phyloP scores from a whole-genome alignment of 495 filamentous ascomycete species.

The Sabuloglossum arenarium region DNA sequence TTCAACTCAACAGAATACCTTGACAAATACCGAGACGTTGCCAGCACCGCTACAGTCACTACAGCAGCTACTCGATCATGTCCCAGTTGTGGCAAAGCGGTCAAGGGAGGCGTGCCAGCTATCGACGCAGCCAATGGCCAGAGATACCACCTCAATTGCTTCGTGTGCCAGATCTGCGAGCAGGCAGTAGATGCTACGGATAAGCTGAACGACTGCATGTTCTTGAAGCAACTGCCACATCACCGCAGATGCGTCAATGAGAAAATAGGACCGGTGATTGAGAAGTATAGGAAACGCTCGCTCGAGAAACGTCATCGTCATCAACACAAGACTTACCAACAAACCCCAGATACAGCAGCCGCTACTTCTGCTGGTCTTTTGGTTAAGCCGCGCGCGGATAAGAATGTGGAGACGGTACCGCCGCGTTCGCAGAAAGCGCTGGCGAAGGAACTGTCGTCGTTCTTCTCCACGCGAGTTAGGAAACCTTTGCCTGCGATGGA shows the following conservation, averaged over 20 bases:
- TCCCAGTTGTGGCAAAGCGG: neutral
- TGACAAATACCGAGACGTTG: neutral
- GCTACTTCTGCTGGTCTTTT: no score
- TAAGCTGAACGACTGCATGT: neutral
- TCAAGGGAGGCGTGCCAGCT: neutral
- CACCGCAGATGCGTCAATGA: neutral
- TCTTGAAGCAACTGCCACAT: neutral
- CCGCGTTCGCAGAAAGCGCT: no score
- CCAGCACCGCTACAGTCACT: neutral
- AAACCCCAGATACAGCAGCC: no score
- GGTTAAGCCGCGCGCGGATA: no score
- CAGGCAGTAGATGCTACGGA: neutral
- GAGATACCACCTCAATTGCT: neutral
- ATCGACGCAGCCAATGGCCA: neutral
- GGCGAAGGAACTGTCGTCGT: neutral
- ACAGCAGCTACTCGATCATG: neutral
- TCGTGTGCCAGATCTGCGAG: neutral
- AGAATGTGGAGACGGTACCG: no score
- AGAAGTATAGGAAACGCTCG: neutral
- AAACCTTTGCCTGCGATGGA: neutral
- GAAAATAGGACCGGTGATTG: neutral
- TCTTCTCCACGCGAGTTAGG: neutral
- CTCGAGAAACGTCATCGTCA: neutral
- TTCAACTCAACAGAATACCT: neutral
- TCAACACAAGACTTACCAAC: neutral